Conservation (phyloP, 2,329 filamentous ascomycete genomes). For the Rasamsonia emersonii region DNA sequence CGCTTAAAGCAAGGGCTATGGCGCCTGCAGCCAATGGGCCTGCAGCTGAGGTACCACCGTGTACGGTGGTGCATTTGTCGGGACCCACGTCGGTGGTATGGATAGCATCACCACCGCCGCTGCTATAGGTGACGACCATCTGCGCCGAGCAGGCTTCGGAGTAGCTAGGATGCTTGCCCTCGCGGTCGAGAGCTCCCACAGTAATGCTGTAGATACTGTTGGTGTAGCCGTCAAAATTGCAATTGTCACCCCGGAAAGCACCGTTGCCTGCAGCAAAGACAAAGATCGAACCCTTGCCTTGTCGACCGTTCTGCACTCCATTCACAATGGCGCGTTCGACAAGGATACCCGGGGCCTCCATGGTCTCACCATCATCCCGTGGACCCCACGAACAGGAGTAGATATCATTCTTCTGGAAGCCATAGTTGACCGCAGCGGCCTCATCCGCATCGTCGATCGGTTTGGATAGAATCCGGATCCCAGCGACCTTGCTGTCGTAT, state of each 20-base stretch:
- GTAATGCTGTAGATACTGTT: constrained; percentile 99
- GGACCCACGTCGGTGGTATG: constrained; percentile 91
- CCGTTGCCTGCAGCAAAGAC: constrained; percentile 97
- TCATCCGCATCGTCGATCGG: constrained; percentile 88
- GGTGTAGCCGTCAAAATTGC: constrained; percentile 98
- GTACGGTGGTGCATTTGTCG: constrained; percentile 68
- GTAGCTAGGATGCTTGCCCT: constrained; percentile 86
- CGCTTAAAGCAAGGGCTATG: constrained; percentile 76
- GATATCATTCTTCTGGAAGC: constrained; percentile 83
- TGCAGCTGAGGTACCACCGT: constrained; percentile 92
- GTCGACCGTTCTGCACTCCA: constrained; percentile 78
- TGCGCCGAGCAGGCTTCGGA: constrained; percentile 94
- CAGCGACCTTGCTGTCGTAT: constrained; percentile 82
- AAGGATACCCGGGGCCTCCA: constrained; percentile 86
- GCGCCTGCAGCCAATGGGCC: constrained; percentile 88
- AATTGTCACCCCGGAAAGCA: constrained; percentile 79
- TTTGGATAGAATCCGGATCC: constrained; percentile 85
- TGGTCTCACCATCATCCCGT: constrained; percentile 82
- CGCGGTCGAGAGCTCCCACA: constrained; percentile 82
- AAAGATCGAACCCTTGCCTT: constrained; percentile 78
- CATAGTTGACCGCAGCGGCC: constrained; percentile 85
- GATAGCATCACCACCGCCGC: constrained; percentile 78
- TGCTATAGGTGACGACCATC: constrained; percentile 93
- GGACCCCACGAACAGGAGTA: constrained; percentile 99
- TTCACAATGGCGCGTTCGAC: constrained; percentile 88